Evolutionary conservation across 257 asterid genomes (phyloP).

Genomic region (Linaria vulgaris): DNA sequence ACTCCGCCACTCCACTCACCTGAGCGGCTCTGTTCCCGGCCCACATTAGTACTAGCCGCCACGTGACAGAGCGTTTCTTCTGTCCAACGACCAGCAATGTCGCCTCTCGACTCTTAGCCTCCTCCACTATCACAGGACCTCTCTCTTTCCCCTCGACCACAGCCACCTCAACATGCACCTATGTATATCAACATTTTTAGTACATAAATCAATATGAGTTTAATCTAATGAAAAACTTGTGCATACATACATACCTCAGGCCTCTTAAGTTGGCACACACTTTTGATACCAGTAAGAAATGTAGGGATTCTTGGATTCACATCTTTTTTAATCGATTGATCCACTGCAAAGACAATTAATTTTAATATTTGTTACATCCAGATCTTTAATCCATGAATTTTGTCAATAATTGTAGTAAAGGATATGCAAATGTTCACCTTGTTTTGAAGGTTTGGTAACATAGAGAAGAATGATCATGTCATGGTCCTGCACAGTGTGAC

Average conservation of each 20-base stretch:
- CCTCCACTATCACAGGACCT: conserved; percentile 64
- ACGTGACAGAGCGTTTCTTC: conserved; percentile 61
- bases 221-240: neutral
- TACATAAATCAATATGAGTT: neutral
- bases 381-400: neutral
- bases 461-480: conserved; percentile 60
- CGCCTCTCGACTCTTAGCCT: conserved; percentile 48
- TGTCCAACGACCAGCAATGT: conserved; percentile 67
- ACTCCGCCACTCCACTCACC: conserved; percentile 61
- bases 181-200: neutral
- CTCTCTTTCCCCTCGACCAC: conserved; percentile 72
- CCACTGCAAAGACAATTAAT: conserved; percentile 29
- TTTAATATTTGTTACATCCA: neutral
- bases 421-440: conserved; percentile 36
- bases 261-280: conserved; percentile 57
- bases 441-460: conserved; percentile 50
- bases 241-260: conserved; percentile 56
- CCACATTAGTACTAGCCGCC: conserved; percentile 82
- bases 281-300: conserved; percentile 56
- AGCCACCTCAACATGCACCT: conserved; percentile 56
- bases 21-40: conserved; percentile 41
- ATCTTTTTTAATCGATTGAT: conserved; percentile 31
- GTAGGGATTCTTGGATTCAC: conserved; percentile 45
- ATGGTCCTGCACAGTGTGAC: conserved; percentile 66
- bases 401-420: neutral